Percentiles rank a stretch among this genome's conserved stretches.
Conservation (phyloP, 495 filamentous ascomycete species). For the Evansstolkia leycettana region DNA sequence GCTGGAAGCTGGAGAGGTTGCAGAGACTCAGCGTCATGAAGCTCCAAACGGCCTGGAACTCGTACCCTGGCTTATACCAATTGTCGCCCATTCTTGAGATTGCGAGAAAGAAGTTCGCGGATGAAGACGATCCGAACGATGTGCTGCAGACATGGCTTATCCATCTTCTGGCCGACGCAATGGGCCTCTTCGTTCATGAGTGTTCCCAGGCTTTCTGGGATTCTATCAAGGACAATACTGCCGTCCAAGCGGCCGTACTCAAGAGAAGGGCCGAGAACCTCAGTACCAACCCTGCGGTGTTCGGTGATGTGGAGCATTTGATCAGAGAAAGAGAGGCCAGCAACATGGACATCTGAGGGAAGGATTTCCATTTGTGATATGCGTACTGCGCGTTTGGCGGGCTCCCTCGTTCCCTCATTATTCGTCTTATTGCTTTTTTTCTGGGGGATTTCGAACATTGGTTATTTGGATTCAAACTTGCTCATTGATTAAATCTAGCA, state of each 20-base stretch:
- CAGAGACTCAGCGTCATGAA: constrained; percentile 2
- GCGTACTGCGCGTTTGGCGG: too few relatives aligned
- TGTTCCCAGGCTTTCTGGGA: constrained; percentile 3
- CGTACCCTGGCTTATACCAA: constrained; percentile 6
- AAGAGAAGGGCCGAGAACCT: too few relatives aligned
- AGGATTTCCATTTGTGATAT: too few relatives aligned
- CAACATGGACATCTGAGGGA: too few relatives aligned
- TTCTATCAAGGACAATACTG: background rate
- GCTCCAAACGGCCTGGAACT: constrained; percentile 15
- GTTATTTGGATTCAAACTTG: too few relatives aligned
- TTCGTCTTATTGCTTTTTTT: too few relatives aligned
- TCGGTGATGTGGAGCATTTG: too few relatives aligned
- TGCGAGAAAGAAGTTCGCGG: background rate
- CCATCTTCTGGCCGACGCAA: constrained; percentile 8
- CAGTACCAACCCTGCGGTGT: too few relatives aligned
- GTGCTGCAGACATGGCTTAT: constrained; percentile 10
- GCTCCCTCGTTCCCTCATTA: too few relatives aligned
- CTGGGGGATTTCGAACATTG: too few relatives aligned
- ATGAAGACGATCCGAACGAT: background rate
- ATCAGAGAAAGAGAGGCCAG: too few relatives aligned
- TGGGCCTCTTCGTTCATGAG: constrained; percentile 4
- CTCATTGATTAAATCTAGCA: too few relatives aligned
- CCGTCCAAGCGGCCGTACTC: constrained; percentile 2
- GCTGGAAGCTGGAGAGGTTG: background rate
- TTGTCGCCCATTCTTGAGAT: background rate